Percentiles rank a stretch among this genome's conserved stretches.
phyloP scores from a whole-genome alignment of 2,329 filamentous ascomycete species.

The Aureobasidium musti region DNA sequence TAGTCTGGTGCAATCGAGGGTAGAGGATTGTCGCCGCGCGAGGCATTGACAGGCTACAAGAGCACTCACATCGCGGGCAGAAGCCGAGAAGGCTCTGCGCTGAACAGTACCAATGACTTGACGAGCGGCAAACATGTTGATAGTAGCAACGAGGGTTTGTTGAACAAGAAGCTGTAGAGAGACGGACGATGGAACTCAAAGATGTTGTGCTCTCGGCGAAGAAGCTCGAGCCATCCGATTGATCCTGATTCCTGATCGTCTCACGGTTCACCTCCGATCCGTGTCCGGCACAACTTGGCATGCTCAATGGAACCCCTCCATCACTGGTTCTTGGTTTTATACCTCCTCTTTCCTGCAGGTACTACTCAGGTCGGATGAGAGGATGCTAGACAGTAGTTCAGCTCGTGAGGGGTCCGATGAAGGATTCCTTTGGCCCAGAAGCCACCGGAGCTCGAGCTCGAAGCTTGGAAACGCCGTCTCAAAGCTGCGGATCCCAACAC shows the following conservation, averaged over 20 bases:
- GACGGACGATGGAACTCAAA: constrained; percentile 22
- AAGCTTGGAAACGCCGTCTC: neutral
- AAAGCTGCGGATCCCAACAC: neutral
- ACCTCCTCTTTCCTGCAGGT: neutral
- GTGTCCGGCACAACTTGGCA: constrained; percentile 12
- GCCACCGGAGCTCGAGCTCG: neutral
- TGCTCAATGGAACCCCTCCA: neutral
- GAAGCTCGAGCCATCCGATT: constrained; percentile 13
- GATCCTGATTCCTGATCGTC: neutral
- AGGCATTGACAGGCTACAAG: constrained; percentile 25
- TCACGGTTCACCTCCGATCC: constrained; percentile 4
- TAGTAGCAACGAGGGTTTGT: constrained; percentile 18
- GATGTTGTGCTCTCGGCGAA: constrained; percentile 9
- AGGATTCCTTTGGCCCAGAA: no score
- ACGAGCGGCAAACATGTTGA: constrained; percentile 71
- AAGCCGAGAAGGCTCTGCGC: constrained; percentile 56
- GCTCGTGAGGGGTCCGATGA: neutral
- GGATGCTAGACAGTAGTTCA: neutral
- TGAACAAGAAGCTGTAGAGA: constrained; percentile 16
- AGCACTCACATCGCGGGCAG: constrained; percentile 52
- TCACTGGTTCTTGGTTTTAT: neutral
- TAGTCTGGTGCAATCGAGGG: neutral
- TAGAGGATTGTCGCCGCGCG: neutral
- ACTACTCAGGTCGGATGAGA: constrained; percentile 1
- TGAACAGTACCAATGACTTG: constrained; percentile 53